phyloP scores from a whole-genome alignment of 306 rosid genomes.

The Parietaria judaica region DNA sequence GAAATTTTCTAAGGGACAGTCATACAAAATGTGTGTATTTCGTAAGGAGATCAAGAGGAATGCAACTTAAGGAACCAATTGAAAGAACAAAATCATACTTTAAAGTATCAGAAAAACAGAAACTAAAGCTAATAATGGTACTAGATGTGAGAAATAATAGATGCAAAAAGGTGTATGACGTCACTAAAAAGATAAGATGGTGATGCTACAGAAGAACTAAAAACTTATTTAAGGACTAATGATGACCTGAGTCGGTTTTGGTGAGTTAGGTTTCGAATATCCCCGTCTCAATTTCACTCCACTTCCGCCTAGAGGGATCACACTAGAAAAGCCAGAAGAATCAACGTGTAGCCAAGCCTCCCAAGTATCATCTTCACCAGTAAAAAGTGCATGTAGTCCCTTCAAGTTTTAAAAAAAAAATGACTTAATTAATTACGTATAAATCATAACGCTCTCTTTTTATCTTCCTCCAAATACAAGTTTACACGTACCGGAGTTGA shows the following conservation, averaged over 20 bases:
- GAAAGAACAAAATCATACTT: no score
- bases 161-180: no score
- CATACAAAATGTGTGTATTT: no score
- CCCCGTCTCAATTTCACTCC: constrained; percentile 94
- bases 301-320: constrained; percentile 49
- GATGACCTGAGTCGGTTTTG: constrained; percentile 75
- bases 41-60: no score
- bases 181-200: neutral
- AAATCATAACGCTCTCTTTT: neutral
- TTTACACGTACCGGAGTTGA: constrained; percentile 57
- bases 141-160: neutral
- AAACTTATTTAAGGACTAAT: constrained; percentile 8
- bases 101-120: no score
- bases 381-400: constrained; percentile 95
- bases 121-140: no score
- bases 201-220: neutral
- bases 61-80: no score
- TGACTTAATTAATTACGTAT: constrained; percentile 13
- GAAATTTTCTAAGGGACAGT: no score
- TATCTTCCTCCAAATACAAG: constrained; percentile 1
- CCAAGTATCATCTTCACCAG: constrained; percentile 92
- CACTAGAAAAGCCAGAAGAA: constrained; percentile 75
- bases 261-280: constrained; percentile 67
- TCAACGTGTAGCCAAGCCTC: constrained; percentile 93
- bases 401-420: constrained; percentile 32